Evolutionary conservation across 495 filamentous ascomycete species (phyloP).

Genomic region (Oidiodendron maius): DNA sequence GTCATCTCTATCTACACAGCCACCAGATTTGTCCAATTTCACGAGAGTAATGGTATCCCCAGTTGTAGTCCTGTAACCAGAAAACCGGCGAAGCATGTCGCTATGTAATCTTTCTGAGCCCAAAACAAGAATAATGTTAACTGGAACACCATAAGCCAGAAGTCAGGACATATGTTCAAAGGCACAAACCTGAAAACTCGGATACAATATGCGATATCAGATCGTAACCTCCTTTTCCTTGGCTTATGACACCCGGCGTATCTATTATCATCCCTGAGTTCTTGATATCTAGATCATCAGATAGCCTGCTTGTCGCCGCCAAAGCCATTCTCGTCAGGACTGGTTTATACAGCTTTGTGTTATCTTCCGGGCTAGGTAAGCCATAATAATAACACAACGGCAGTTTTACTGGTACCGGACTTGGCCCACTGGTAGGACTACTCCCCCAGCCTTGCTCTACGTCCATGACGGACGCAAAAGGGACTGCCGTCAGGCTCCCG

Average conservation of each 20-base stretch:
- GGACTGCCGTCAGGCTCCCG: conserved; percentile 75
- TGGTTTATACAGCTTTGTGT: conserved; percentile 63
- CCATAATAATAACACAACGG: conserved; percentile 92
- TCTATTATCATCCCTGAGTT: conserved; percentile 80
- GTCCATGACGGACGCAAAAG: conserved; percentile 80
- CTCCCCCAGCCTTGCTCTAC: conserved; percentile 87
- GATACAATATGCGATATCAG: conserved; percentile 75
- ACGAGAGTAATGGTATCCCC: conserved; percentile 64
- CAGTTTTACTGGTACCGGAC: conserved; percentile 79
- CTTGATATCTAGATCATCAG: conserved; percentile 67
- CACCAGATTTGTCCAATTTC: conserved; percentile 79
- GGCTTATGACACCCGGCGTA: conserved; percentile 62
- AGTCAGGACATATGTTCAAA: not conserved
- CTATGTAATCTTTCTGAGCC: conserved; percentile 78
- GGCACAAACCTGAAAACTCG: conserved; percentile 70
- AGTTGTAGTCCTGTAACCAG: conserved; percentile 46
- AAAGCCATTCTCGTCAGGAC: conserved; percentile 73
- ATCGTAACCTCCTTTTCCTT: conserved; percentile 62
- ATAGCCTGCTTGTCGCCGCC: conserved; percentile 68
- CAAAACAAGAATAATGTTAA: conserved; percentile 75
- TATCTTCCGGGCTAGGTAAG: conserved; percentile 66
- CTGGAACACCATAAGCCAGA: conserved; percentile 24
- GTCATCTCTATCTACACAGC: conserved; percentile 76
- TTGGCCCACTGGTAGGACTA: conserved; percentile 86
- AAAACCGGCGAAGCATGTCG: conserved; percentile 68